These are phyloP conservation scores for Penicillium odoratum DNA, from an alignment of 495 filamentous ascomycete species.

Conservation along the genomic window DNA sequence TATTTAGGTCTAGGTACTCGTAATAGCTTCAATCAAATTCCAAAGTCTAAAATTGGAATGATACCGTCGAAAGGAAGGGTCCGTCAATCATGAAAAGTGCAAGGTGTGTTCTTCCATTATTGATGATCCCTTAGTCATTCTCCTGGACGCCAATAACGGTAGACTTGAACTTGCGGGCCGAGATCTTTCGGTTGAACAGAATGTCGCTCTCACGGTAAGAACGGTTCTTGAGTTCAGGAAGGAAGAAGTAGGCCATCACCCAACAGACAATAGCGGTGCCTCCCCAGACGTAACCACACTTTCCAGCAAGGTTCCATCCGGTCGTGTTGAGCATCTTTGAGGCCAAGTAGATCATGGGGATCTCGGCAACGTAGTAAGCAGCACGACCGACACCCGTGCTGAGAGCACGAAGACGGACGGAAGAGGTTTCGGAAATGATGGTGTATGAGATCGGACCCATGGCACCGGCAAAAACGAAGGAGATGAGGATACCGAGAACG, in stretches of 20 bases:
- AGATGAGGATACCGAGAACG: constrained; percentile 57
- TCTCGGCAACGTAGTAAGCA: constrained; percentile 56
- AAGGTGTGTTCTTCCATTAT: not conserved
- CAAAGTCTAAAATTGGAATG: no score
- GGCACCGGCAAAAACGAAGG: constrained; percentile 55
- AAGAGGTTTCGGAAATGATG: constrained; percentile 59
- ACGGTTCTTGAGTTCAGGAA: constrained; percentile 60
- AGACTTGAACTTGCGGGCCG: constrained; percentile 26
- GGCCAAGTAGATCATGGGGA: constrained; percentile 62
- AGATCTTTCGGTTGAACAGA: constrained; percentile 37
- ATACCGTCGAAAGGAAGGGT: not conserved
- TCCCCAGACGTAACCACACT: constrained; percentile 69
- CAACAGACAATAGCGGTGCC: constrained; percentile 45
- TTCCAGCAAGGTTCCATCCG: constrained; percentile 61
- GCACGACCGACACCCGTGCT: constrained; percentile 63
- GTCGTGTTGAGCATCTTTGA: constrained; percentile 69
- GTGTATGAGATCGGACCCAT: constrained; percentile 64
- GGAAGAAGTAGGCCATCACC: constrained; percentile 50
- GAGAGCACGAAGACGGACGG: constrained; percentile 54
- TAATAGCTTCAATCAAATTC: no score
- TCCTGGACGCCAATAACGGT: constrained; percentile 48
- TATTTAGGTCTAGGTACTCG: no score
- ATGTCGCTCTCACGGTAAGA: constrained; percentile 60
- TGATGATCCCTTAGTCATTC: constrained; percentile 42
- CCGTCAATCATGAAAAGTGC: not conserved